Base-by-base conservation (phyloP, 345 rosid species). In the Combretum micranthum region DNA sequence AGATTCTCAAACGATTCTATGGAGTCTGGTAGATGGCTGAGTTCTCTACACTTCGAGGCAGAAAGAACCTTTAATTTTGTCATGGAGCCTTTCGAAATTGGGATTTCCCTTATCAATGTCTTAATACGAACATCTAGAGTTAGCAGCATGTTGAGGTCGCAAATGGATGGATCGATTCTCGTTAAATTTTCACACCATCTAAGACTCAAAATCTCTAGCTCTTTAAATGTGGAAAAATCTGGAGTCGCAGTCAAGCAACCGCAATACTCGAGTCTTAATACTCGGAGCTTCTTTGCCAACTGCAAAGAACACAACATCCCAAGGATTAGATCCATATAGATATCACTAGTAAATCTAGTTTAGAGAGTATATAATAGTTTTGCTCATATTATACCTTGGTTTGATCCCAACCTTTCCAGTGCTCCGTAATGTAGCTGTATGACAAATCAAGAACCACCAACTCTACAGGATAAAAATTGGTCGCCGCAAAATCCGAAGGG, bases 391-490 rank as follows among this genome's bases (percentile, higher is more conserved):
- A 0, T 61, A 61, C 65, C 65, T 52, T 53, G 51, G 44, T n/a
- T 0, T 49, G 43, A 42, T 23, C 53, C 65, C 65, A 61, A 21
- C 65, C 65, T 15, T 15, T n/a, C 65, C 65, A 61, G 44, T n/a
- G 37, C 17, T 18, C 56, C 7, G 16, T 44, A n/a, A 61, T 13
- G 13, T n/a, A 44, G 37, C 57, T 39, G 17, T 52, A 19, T 16
- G 57, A 61, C 16, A 61, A 37, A 47, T 61, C 48, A 46, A 61
- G 65, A 3, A 25, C 56, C 3, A 52, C 65, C 19, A 61, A 18
- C 14, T 61, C 52, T 15, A 15, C 8, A n/a, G 52, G 20, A 23
- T 20, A 20, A 42, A 61, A 61, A 32, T 52, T 61, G 42, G 43
- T 52, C 2, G 50, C 39, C 12, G 15, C 42, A 17, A 61, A 61